These are phyloP conservation scores for Rhizomucor pusillus DNA, from an alignment of 371 early-diverging fungal genomes.

Conservation along the genomic window DNA sequence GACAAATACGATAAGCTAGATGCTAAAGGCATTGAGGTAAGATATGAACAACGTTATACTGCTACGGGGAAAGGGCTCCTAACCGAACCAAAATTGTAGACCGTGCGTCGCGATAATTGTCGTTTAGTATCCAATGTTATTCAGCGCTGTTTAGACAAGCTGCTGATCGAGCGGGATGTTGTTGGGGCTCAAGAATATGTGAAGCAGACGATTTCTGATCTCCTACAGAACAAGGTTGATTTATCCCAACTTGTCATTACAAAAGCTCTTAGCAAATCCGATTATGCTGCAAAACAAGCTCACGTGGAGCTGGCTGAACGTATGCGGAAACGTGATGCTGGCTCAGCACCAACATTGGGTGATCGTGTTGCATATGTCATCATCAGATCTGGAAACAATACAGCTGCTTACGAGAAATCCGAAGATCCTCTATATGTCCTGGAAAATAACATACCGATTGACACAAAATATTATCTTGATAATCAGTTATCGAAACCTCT, in stretches of 20 bases:
- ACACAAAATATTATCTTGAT: constrained; percentile 98
- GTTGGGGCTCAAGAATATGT: constrained; percentile 88
- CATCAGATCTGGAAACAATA: constrained; percentile 85
- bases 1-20: constrained; percentile 96
- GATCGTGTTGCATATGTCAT: constrained; percentile 99
- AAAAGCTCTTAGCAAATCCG: constrained; percentile 95
- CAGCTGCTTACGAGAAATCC: constrained; percentile 96
- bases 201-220: constrained; percentile 89
- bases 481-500: constrained; percentile 98
- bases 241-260: constrained; percentile 98
- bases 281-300: constrained; percentile 97
- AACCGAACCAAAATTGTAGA: constrained; percentile 43
- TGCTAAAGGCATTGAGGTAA: constrained; percentile 98
- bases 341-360: constrained; percentile 95
- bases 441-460: constrained; percentile 98
- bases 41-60: not conserved
- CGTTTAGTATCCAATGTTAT: constrained; percentile 93
- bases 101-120: constrained; percentile 99
- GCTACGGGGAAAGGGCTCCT: not conserved
- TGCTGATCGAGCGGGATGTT: constrained; percentile 93
- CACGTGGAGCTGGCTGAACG: constrained; percentile 97
- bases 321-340: constrained; percentile 97
- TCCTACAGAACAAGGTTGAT: constrained; percentile 97
- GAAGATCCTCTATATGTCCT: constrained; percentile 99
- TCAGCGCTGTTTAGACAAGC: constrained; percentile 90